Conservation (phyloP, 2,329 filamentous ascomycete species). For the Colletotrichum sp. region DNA sequence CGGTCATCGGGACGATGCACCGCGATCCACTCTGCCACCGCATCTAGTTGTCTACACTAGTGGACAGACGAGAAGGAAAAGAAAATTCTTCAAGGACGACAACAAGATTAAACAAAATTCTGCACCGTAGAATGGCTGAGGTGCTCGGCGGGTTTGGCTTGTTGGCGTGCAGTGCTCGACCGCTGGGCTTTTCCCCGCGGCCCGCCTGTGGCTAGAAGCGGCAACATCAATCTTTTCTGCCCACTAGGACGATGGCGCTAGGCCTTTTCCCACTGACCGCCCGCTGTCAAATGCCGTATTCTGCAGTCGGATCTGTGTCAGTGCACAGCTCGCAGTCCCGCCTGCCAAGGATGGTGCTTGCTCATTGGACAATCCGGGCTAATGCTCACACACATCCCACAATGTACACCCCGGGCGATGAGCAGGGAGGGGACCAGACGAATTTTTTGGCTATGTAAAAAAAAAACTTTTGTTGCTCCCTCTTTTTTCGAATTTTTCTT, state of each 20-base stretch:
- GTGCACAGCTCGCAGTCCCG: background rate
- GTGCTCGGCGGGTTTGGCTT: background rate
- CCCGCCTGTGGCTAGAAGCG: conserved; percentile 16
- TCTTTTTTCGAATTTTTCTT: background rate
- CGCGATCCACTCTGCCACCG: background rate
- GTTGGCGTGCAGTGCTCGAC: background rate
- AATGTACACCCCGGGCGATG: background rate
- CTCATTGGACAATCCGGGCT: conserved; percentile 17
- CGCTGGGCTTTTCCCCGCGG: conserved; percentile 1
- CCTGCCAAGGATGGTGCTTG: conserved; percentile 9
- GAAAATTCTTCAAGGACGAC: conserved; percentile 18
- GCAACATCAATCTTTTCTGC: conserved; percentile 13
- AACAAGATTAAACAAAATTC: conserved; percentile 7
- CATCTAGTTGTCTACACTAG: background rate
- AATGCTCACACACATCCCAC: background rate
- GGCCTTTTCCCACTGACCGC: background rate
- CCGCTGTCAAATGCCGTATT: conserved; percentile 6
- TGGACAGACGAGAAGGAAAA: background rate
- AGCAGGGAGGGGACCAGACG: conserved; percentile 7
- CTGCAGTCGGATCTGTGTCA: conserved; percentile 15
- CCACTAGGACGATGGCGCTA: background rate
- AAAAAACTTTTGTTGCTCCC: conserved; percentile 20
- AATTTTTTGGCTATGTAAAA: conserved; percentile 20
- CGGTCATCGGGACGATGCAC: background rate
- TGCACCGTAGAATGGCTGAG: background rate